Evolutionary conservation across 768 basidiomycete genomes (phyloP).

Genomic region (Lyophyllum decastes): DNA sequence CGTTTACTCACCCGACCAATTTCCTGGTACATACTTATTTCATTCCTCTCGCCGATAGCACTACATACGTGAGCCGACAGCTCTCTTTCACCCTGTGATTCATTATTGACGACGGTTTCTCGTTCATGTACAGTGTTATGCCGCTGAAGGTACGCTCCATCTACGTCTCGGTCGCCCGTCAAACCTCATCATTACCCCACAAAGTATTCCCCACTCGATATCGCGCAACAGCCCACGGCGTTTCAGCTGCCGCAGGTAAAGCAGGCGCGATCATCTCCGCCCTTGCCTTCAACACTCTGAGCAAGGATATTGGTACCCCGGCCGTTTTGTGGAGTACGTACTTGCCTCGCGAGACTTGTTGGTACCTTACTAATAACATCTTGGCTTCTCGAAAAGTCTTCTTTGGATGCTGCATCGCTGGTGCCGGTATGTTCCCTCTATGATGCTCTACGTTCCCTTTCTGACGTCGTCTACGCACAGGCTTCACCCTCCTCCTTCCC

Average conservation of each 20-base stretch:
- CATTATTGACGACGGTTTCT: not conserved
- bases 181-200: not conserved
- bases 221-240: slow-evolving; percentile 72
- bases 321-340: slow-evolving; percentile 71
- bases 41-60: slow-evolving; percentile 28
- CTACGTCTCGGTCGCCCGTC: not conserved
- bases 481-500: slow-evolving; percentile 36
- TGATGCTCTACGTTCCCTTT: not conserved
- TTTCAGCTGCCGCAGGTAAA: slow-evolving; percentile 75
- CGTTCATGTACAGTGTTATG: slow-evolving; percentile 51
- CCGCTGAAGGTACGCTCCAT: slow-evolving; percentile 49
- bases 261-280: slow-evolving; percentile 77
- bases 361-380: not conserved
- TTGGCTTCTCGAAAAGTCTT: slow-evolving; percentile 56
- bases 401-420: slow-evolving; percentile 61
- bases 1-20: slow-evolving; percentile 20
- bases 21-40: not conserved
- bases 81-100: too few species aligned
- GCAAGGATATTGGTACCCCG: slow-evolving; percentile 61
- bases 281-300: slow-evolving; percentile 69
- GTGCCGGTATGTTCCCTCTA: slow-evolving; percentile 34
- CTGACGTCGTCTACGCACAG: slow-evolving; percentile 12
- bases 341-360: too few species aligned
- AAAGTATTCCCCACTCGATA: slow-evolving; percentile 75
- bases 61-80: slow-evolving; percentile 45